Conservation (phyloP, 2,329 filamentous ascomycete genomes). For the Paraconiothyrium brasiliense region DNA sequence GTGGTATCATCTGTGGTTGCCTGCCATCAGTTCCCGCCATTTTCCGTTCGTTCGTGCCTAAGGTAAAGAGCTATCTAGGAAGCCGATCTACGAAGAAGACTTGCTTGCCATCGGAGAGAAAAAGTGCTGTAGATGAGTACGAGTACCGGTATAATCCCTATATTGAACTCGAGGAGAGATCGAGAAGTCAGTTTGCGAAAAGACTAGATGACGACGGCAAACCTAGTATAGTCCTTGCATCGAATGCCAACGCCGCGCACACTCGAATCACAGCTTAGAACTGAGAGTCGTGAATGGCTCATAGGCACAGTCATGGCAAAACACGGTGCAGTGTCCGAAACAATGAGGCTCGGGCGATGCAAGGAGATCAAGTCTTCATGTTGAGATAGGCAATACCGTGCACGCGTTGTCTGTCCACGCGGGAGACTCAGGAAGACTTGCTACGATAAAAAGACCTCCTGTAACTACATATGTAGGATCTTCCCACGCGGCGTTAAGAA, state of each 20-base stretch:
- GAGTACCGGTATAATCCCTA: neutral
- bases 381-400: too few species aligned
- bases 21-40: too few species aligned
- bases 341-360: too few species aligned
- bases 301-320: neutral
- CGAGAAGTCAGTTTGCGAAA: neutral
- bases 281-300: neutral
- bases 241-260: neutral
- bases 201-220: neutral
- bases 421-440: too few species aligned
- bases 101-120: neutral
- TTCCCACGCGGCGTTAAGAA: too few species aligned
- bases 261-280: neutral
- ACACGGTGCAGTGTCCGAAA: neutral
- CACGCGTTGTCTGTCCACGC: too few species aligned
- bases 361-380: too few species aligned
- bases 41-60: too few species aligned
- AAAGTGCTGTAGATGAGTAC: neutral
- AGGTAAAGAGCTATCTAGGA: neutral
- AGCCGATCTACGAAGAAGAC: neutral
- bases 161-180: neutral
- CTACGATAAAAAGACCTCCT: too few species aligned
- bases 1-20: too few species aligned
- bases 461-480: too few species aligned
- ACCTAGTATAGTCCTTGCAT: neutral